Evolutionary conservation across 495 filamentous ascomycete species (phyloP).

Genomic region (Friedmanniomyces endolithicus): DNA sequence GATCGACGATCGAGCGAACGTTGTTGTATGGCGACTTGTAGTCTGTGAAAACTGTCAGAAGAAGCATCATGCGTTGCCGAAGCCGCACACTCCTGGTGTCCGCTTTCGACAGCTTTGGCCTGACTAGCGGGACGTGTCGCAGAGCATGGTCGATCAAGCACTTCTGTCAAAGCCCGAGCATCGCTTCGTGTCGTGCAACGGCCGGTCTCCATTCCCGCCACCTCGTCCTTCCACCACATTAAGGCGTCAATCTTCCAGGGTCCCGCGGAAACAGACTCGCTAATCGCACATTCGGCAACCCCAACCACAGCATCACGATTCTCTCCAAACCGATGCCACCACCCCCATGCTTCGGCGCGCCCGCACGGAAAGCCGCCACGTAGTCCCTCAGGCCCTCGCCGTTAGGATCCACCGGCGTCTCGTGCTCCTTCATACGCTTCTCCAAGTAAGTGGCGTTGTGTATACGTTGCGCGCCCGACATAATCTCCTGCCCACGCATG

Average conservation of each 20-base stretch:
- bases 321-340: constrained; percentile 80
- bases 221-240: constrained; percentile 14
- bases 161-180: too few species aligned
- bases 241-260: constrained; percentile 69
- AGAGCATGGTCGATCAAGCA: too few species aligned
- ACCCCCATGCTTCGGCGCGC: constrained; percentile 71
- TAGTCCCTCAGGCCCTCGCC: constrained; percentile 73
- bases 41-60: too few species aligned
- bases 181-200: neutral
- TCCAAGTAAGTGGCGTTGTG: constrained; percentile 58
- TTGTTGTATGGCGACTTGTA: too few species aligned
- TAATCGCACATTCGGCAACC: constrained; percentile 67
- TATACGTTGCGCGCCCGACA: constrained; percentile 78
- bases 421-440: constrained; percentile 56
- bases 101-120: too few species aligned
- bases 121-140: too few species aligned
- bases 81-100: too few species aligned
- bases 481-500: constrained; percentile 84
- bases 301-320: constrained; percentile 79
- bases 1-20: too few species aligned
- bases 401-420: constrained; percentile 50
- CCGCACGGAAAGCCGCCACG: constrained; percentile 65
- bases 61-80: too few species aligned
- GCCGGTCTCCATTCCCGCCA: neutral
- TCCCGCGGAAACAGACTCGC: constrained; percentile 71